Evolutionary conservation across 148 eudicot genomes (phyloP).

Genomic region (Vaccinium myrtillus): DNA sequence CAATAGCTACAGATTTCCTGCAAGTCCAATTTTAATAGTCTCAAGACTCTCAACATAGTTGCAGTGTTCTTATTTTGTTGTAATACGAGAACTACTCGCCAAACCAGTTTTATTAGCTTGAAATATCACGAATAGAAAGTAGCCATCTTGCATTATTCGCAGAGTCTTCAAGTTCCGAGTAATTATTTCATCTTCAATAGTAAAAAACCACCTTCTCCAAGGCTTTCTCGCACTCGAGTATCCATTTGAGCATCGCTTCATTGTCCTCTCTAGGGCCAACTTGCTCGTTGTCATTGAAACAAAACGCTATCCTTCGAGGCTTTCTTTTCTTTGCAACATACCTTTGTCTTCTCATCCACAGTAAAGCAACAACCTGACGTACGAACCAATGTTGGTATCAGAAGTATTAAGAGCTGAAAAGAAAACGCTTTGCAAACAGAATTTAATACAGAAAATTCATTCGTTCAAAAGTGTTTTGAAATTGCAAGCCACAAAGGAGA

Average conservation of each 20-base stretch:
- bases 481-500: background rate
- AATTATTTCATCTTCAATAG: background rate
- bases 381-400: background rate
- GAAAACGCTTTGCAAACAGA: background rate
- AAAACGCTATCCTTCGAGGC: background rate
- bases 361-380: constrained; percentile 3
- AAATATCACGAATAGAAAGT: background rate
- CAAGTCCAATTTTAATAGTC: background rate
- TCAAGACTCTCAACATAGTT: background rate
- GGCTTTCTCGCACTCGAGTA: background rate
- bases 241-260: background rate
- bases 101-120: background rate
- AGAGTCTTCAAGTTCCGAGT: background rate
- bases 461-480: background rate
- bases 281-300: background rate
- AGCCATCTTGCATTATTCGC: background rate
- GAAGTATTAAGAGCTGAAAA: background rate
- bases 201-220: background rate
- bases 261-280: background rate
- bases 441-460: background rate
- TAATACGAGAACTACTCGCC: background rate
- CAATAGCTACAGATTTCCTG: background rate
- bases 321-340: background rate
- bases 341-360: background rate
- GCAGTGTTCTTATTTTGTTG: background rate